A percentile compares a stretch with the other conserved stretches of the same genome.
Evolutionary conservation across 2,329 filamentous ascomycete species (phyloP).

Genomic region (Fusarium foetens): DNA sequence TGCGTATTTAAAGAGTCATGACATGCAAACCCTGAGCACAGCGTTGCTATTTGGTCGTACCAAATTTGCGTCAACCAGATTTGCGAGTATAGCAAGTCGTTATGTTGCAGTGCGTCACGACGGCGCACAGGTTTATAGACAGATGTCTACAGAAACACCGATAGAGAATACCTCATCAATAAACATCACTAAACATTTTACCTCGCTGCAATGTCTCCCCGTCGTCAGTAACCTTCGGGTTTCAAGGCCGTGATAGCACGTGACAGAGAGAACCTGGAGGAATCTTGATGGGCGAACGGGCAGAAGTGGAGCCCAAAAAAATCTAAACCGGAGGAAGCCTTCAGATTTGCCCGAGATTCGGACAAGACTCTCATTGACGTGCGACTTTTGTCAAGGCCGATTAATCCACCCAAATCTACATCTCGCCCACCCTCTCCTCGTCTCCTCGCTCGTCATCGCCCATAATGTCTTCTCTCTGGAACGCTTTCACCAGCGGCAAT

Average conservation of each 20-base stretch:
- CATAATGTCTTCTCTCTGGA: slow-evolving; percentile 69
- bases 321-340: slow-evolving; percentile 41
- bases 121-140: not conserved
- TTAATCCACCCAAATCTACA: slow-evolving; percentile 28
- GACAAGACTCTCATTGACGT: slow-evolving; percentile 38
- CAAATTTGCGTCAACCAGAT: not conserved
- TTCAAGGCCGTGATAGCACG: slow-evolving; percentile 20
- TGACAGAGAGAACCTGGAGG: slow-evolving; percentile 25
- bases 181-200: not conserved
- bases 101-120: not conserved
- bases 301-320: slow-evolving; percentile 46
- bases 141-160: not conserved
- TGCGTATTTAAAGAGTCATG: not conserved
- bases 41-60: not conserved
- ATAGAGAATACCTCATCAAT: not conserved
- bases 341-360: slow-evolving; percentile 41
- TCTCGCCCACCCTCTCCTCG: slow-evolving; percentile 28
- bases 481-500: slow-evolving; percentile 69
- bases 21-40: not conserved
- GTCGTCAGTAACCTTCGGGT: not conserved
- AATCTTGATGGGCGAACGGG: slow-evolving; percentile 24
- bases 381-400: slow-evolving; percentile 38
- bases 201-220: not conserved
- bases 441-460: slow-evolving; percentile 20
- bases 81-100: not conserved